Base-by-base conservation (phyloP, 768 basidiomycete genomes). In the Trametes cingulata region DNA sequence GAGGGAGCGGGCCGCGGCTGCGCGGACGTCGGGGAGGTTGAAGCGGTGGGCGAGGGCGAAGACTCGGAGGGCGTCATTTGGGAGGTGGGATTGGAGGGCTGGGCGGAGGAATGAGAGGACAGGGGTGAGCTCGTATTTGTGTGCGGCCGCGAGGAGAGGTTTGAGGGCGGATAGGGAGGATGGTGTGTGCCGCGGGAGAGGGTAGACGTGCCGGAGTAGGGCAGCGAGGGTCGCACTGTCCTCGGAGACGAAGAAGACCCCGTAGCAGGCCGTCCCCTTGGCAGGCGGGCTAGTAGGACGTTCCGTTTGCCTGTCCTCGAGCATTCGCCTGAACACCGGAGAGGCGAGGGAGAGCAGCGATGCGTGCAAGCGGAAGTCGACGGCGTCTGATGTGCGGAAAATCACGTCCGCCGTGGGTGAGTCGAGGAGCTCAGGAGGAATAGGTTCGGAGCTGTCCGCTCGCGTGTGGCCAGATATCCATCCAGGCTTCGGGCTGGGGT, bases 241-340 rank as follows among this genome's bases (percentile, higher is more conserved):
- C 50, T 71, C 70, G 14, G 56, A 24, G 19, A 68, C 25, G 37
- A 42, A 52, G 27, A 56, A 27, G 36, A 50, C 14, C 8, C 55
- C 61, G 19, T 45, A 33, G 47, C 56, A 57, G 8, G 37, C 22
- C 12, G 27, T 39, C 19, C 42, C 46, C 24, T 40, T 59, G 2
- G 27, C 41, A 0, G n/a, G 20, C 7, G 42, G 42, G 13, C 47
- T 19, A 3, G 25, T 37, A 2, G 41, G 9, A 3, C 50, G 41
- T 14, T 46, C 15, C 7, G 70, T 46, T 27, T 73, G 69, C 1
- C 71, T 69, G 8, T 71, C 53, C 15, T 36, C 48, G 14, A 75
- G 56, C 68, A 75, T 68, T 35, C 68, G 66, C 17, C 45, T 49
- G 54, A 75, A 74, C 10, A 76, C 52, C 3, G 67, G 65, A 0